A percentile compares a stretch with the other conserved stretches of the same genome.
These are phyloP conservation scores for Fusarium concolor DNA, from an alignment of 2,329 filamentous ascomycete species.

Conservation along the genomic window DNA sequence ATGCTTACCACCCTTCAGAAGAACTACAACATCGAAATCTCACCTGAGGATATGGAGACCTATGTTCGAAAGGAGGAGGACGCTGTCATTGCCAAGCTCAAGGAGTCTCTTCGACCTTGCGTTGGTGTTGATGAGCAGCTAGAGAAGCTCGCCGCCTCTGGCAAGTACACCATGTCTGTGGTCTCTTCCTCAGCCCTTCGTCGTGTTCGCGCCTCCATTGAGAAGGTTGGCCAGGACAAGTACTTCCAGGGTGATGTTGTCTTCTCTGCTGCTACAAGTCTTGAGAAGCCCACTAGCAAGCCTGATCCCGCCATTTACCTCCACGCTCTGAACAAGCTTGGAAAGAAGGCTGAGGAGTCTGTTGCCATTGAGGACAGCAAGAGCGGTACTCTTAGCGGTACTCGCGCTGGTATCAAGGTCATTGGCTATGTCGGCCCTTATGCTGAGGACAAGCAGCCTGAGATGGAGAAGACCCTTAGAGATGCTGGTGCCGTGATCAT, in stretches of 20 bases:
- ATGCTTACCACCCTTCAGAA: slow-evolving; percentile 84
- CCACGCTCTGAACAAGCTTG: slow-evolving; percentile 78
- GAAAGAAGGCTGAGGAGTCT: slow-evolving; percentile 76
- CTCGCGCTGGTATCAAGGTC: slow-evolving; percentile 81
- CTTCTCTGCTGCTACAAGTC: slow-evolving; percentile 84
- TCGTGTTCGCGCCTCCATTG: slow-evolving; percentile 80
- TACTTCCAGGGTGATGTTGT: slow-evolving; percentile 82
- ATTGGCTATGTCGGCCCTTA: slow-evolving; percentile 90
- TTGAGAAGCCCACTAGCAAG: slow-evolving; percentile 86
- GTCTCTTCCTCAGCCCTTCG: slow-evolving; percentile 84
- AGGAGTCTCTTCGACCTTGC: slow-evolving; percentile 75
- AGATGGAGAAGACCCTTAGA: slow-evolving; percentile 72
- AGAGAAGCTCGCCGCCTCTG: slow-evolving; percentile 67
- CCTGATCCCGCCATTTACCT: slow-evolving; percentile 91
- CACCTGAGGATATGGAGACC: slow-evolving; percentile 73
- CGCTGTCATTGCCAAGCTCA: slow-evolving; percentile 83
- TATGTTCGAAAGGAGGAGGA: slow-evolving; percentile 85
- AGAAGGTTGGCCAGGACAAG: slow-evolving; percentile 82
- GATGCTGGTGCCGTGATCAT: slow-evolving; percentile 72
- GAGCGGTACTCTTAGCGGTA: slow-evolving; percentile 80
- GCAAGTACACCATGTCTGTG: slow-evolving; percentile 80
- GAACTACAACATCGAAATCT: slow-evolving; percentile 79
- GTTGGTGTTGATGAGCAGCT: slow-evolving; percentile 75
- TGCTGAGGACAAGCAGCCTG: slow-evolving; percentile 66
- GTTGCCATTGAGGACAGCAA: slow-evolving; percentile 91